phyloP scores from a whole-genome alignment of 148 eudicot genomes.

The Chenopodium suecicum region DNA sequence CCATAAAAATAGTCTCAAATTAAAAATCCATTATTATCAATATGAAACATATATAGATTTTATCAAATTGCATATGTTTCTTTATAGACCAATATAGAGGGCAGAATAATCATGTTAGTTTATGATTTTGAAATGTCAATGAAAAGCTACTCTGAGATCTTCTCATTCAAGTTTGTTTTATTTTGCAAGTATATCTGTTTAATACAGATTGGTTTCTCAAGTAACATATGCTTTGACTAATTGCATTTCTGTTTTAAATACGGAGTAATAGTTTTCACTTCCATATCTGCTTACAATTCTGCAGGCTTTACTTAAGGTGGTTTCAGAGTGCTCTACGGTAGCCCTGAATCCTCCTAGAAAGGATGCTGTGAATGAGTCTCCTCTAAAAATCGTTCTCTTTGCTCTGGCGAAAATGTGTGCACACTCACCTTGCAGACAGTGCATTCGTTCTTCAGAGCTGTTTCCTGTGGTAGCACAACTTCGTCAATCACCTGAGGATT shows the following conservation, averaged over 20 bases:
- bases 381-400: constrained; percentile 86
- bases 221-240: neutral
- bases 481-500: constrained; percentile 70
- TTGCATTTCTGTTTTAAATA: neutral
- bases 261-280: neutral
- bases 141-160: too few species aligned
- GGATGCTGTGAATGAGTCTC: constrained; percentile 80
- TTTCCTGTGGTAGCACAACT: constrained; percentile 64
- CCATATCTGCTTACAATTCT: neutral
- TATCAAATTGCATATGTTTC: too few species aligned
- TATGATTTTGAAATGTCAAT: neutral
- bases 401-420: constrained; percentile 90
- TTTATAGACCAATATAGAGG: too few species aligned
- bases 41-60: too few species aligned
- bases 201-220: neutral
- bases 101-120: too few species aligned
- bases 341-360: constrained; percentile 80
- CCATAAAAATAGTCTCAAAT: too few species aligned
- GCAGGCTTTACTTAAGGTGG: constrained; percentile 88
- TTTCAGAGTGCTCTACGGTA: constrained; percentile 61
- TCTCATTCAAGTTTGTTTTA: neutral
- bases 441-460: constrained; percentile 69
- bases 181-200: neutral
- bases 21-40: too few species aligned
- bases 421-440: constrained; percentile 70